A percentile compares a stretch with the other conserved stretches of the same genome.
Evolutionary conservation across 2,329 filamentous ascomycete genomes (phyloP).

Genomic region (Penicillium verrucosum): DNA sequence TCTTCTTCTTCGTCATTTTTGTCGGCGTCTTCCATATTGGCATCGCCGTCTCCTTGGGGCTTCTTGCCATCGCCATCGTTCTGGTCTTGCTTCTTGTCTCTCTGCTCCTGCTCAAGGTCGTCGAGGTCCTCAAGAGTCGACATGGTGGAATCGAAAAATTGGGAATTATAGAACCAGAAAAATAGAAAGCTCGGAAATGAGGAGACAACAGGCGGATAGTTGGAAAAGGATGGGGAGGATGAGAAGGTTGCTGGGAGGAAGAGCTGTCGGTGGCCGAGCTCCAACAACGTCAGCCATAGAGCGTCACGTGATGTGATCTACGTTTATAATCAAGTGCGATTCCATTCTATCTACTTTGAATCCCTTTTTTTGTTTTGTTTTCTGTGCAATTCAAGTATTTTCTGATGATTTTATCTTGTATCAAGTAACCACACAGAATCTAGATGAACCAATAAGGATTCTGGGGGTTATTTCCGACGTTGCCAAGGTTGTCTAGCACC

Average conservation of each 20-base stretch:
- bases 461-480: background rate
- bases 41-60: slow-evolving; percentile 65
- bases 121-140: slow-evolving; percentile 90
- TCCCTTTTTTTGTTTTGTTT: background rate
- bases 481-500: slow-evolving; percentile 34
- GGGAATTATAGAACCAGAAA: slow-evolving; percentile 8
- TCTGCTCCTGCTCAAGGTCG: slow-evolving; percentile 76
- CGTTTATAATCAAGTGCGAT: slow-evolving; percentile 9
- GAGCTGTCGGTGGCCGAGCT: slow-evolving; percentile 32
- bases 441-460: slow-evolving; percentile 17
- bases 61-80: slow-evolving; percentile 57
- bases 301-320: slow-evolving; percentile 30
- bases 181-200: background rate
- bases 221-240: slow-evolving; percentile 11
- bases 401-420: background rate
- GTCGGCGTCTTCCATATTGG: slow-evolving; percentile 85
- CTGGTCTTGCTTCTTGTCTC: slow-evolving; percentile 66
- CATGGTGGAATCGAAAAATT: slow-evolving; percentile 51
- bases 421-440: background rate
- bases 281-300: slow-evolving; percentile 35
- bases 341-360: background rate
- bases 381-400: background rate
- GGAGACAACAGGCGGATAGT: slow-evolving; percentile 4
- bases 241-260: slow-evolving; percentile 22
- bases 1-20: slow-evolving; percentile 69